Percentiles rank a stretch among this genome's conserved stretches.
These are phyloP conservation scores for Ascochyta viciae-villosae DNA, from an alignment of 2,329 filamentous ascomycete genomes.

Conservation along the genomic window DNA sequence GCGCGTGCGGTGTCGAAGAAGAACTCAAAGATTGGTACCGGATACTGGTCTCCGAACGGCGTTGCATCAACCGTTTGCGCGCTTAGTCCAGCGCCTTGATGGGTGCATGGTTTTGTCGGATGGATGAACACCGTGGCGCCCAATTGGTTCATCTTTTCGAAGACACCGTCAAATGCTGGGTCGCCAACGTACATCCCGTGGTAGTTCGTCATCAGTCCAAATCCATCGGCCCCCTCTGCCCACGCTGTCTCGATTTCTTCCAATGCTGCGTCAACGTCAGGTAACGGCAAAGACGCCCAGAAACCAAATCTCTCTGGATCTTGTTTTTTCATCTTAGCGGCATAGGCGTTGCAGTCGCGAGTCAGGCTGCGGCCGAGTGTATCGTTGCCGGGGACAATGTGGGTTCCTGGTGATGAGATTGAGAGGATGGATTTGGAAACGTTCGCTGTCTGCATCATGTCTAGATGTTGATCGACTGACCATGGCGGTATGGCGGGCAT, in stretches of 20 bases:
- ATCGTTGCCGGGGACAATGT: slow-evolving; percentile 53
- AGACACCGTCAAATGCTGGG: slow-evolving; percentile 54
- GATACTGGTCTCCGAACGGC: slow-evolving; percentile 49
- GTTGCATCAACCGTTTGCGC: slow-evolving; percentile 37
- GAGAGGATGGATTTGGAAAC: slow-evolving; percentile 62
- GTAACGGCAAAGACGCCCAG: slow-evolving; percentile 62
- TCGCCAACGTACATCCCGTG: slow-evolving; percentile 62
- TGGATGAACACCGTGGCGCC: slow-evolving; percentile 62
- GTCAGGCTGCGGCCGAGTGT: slow-evolving; percentile 48
- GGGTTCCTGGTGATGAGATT: slow-evolving; percentile 61
- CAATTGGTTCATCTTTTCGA: slow-evolving; percentile 56
- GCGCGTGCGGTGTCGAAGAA: slow-evolving; percentile 61
- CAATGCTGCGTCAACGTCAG: slow-evolving; percentile 57
- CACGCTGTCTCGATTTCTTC: slow-evolving; percentile 56
- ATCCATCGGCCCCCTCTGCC: slow-evolving; percentile 58
- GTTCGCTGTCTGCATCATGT: slow-evolving; percentile 58
- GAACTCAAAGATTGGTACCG: slow-evolving; percentile 59
- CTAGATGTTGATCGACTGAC: slow-evolving; percentile 56
- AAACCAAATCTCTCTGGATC: slow-evolving; percentile 57
- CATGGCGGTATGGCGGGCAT: slow-evolving; percentile 59
- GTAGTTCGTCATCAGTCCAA: slow-evolving; percentile 61
- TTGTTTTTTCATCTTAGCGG: slow-evolving; percentile 47
- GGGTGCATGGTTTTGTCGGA: slow-evolving; percentile 58
- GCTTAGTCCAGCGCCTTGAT: slow-evolving; percentile 22
- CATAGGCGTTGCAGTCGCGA: slow-evolving; percentile 52